These are phyloP conservation scores for Fraxinus pennsylvanica DNA, from an alignment of 257 asterid genomes.

Conservation along the genomic window DNA sequence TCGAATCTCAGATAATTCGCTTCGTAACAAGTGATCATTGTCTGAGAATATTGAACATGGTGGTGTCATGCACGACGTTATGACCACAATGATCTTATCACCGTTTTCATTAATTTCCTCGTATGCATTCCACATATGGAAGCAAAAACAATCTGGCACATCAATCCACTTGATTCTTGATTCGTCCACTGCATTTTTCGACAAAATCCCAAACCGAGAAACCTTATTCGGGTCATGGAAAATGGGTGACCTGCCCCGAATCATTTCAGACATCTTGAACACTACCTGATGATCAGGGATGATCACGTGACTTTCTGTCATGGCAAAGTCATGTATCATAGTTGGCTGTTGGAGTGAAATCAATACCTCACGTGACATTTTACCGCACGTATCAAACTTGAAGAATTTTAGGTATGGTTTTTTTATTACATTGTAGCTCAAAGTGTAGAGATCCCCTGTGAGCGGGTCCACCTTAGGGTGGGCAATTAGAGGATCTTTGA, in stretches of 20 bases:
- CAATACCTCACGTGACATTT: conserved; percentile 46
- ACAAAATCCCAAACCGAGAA: conserved; percentile 49
- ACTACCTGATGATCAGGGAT: conserved; percentile 67
- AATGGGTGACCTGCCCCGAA: conserved; percentile 52
- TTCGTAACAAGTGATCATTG: conserved; percentile 1
- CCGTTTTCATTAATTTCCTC: conserved; percentile 44
- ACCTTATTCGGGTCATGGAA: conserved; percentile 39
- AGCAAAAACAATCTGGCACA: conserved; percentile 53
- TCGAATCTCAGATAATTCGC: conserved; percentile 43
- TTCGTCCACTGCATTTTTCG: conserved; percentile 34
- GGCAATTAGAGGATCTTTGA: conserved; percentile 48
- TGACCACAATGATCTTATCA: conserved; percentile 31
- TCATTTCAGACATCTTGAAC: conserved; percentile 56
- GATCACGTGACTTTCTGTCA: conserved; percentile 53
- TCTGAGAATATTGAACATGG: conserved; percentile 37
- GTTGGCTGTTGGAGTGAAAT: conserved; percentile 45
- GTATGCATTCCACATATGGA: conserved; percentile 71
- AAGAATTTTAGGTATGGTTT: conserved; percentile 50
- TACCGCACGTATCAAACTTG: conserved; percentile 39
- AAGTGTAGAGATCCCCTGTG: conserved; percentile 52
- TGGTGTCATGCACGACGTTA: conserved; percentile 57
- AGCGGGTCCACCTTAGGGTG: conserved; percentile 65
- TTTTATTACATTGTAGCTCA: conserved; percentile 44
- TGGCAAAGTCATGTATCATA: conserved; percentile 65
- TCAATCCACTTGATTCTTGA: conserved; percentile 52